Evolutionary conservation across 2,329 filamentous ascomycete species (phyloP), one percentile per base, ranked within the genome.

Genomic region (Verticillium klebahnii): DNA sequence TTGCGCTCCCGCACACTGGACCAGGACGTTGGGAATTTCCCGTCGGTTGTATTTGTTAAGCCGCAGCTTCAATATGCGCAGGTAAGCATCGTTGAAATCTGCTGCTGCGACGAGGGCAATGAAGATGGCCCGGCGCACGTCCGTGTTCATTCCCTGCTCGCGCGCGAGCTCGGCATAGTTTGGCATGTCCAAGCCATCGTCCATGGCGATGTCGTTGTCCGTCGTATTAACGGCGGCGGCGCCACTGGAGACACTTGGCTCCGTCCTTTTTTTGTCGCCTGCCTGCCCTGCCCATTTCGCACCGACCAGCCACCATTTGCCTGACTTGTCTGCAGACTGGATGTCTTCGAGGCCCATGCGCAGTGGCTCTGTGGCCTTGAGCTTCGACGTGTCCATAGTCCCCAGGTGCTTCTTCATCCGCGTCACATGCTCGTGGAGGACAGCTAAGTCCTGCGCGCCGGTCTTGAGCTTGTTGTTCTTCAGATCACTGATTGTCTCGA

Each of bases 271-370:
- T 11, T 19, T 52, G 19, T 52, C 45, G 45, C 45, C 19, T 25
- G n/a, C 45, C 52, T 69, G 71, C 29, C 83, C 85, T 4, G 83
- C 79, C 86, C 94, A 97, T 74, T 93, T 97, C n/a, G 95, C 94
- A 59, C 95, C 95, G 5, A 98, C 91, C 23, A 98, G 85, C 95
- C 95, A 99, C 95, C 95, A 99, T 78, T 97, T 97, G 1, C 95
- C 95, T 71, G 89, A 91, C 72, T 90, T 94, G 50, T 94, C 90
- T 0, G 89, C 89, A 64, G 93, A 86, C 65, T 87, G 87, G 59
- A 99, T 91, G 70, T 99, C 95, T 40, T 84, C 82, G 4, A 97
- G 82, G 12, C 90, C 88, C 62, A 97, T 88, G 9, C 92, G 87
- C 63, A 99, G 82, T 4, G 95, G 92, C 63, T 96, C 91, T 3